These are phyloP conservation scores for Apocynum venetum DNA, from an alignment of 257 asterid genomes.

Conservation along the genomic window DNA sequence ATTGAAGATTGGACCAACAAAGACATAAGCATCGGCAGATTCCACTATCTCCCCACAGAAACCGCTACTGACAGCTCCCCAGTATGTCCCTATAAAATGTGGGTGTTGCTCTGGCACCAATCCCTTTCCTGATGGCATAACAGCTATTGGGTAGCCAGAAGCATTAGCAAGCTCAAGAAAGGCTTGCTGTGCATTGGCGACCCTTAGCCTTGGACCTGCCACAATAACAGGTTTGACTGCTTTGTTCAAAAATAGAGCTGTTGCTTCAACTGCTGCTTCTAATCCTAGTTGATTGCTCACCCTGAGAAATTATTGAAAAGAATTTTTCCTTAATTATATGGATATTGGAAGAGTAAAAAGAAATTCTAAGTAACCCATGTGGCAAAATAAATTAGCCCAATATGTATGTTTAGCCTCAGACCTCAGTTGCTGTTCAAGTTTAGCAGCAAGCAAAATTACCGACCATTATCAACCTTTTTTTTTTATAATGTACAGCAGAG, in stretches of 20 bases:
- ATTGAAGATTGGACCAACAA: constrained; percentile 36
- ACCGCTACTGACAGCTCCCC: constrained; percentile 35
- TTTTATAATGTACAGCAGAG: neutral
- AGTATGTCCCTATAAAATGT: constrained; percentile 31
- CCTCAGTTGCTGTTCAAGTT: neutral
- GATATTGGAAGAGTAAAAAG: neutral
- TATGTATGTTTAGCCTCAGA: neutral
- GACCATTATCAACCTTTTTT: neutral
- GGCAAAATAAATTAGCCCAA: neutral
- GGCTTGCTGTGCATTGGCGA: constrained; percentile 26
- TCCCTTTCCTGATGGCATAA: constrained; percentile 36
- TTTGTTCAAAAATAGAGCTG: constrained; percentile 30
- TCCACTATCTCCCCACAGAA: constrained; percentile 37
- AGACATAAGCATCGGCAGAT: constrained; percentile 36
- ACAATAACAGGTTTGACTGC: constrained; percentile 31
- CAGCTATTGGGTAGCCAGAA: constrained; percentile 26
- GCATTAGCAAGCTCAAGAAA: constrained; percentile 30
- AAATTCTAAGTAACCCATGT: neutral
- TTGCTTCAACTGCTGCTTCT: constrained; percentile 35
- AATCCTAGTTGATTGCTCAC: constrained; percentile 30
- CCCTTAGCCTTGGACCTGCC: constrained; percentile 33
- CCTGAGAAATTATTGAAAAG: constrained; percentile 13
- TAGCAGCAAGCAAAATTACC: neutral
- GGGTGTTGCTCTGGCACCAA: constrained; percentile 32
- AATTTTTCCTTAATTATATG: neutral